Evolutionary conservation across 768 basidiomycete species (phyloP).

Genomic region (Lentinula raphanica): DNA sequence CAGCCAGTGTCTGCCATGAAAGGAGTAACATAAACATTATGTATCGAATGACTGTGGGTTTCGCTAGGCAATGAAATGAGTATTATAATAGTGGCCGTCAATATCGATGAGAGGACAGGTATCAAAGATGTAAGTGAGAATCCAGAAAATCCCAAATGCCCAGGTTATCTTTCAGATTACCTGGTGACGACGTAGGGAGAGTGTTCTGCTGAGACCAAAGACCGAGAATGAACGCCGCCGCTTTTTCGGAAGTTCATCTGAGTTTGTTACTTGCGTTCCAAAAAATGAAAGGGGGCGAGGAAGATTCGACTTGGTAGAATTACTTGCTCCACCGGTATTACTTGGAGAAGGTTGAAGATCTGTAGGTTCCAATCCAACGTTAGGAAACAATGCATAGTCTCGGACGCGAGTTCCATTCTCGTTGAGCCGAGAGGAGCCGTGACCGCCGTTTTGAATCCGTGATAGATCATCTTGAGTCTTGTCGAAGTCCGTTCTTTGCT

Average conservation of each 20-base stretch:
- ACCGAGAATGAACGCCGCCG: not conserved
- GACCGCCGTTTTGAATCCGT: too few relatives aligned
- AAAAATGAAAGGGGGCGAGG: not conserved
- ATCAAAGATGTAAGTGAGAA: not conserved
- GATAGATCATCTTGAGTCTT: not conserved
- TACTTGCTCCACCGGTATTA: too few relatives aligned
- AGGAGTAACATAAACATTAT: not conserved
- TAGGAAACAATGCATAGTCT: not conserved
- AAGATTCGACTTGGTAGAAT: too few relatives aligned
- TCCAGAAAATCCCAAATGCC: too few relatives aligned
- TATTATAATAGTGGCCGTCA: not conserved
- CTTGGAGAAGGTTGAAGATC: not conserved
- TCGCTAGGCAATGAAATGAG: not conserved
- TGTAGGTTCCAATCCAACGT: not conserved
- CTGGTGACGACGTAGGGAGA: too few relatives aligned
- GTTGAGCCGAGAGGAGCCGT: not conserved
- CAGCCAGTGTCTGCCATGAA: not conserved
- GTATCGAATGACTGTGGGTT: not conserved
- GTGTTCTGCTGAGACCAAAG: not conserved
- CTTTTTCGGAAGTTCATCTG: too few relatives aligned
- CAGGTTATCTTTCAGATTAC: too few relatives aligned
- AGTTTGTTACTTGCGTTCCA: not conserved
- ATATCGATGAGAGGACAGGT: not conserved
- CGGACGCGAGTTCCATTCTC: not conserved
- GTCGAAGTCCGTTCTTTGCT: not conserved